phyloP scores from a whole-genome alignment of 352 stramenopile species.

The Salisapilia sapeloensis region DNA sequence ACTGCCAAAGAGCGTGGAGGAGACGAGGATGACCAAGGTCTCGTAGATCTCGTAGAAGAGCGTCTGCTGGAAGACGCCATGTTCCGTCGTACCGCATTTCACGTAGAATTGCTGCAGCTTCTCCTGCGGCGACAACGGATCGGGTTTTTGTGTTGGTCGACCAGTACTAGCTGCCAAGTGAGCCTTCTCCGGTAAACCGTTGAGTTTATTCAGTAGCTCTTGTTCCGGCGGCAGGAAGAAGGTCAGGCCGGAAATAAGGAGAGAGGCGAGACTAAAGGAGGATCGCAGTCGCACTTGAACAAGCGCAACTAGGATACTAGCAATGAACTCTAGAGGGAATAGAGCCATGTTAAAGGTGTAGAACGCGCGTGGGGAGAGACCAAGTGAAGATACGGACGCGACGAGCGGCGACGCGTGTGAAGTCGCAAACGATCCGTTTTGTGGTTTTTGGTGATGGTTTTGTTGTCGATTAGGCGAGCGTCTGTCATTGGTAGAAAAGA shows the following conservation, averaged over 20 bases:
- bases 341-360: constrained; percentile 40
- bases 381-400: too few species aligned
- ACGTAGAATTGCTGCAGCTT: constrained; percentile 65
- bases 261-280: constrained; percentile 32
- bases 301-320: constrained; percentile 43
- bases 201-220: constrained; percentile 50
- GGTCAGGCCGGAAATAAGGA: constrained; percentile 36
- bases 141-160: constrained; percentile 1
- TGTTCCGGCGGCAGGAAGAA: constrained; percentile 67
- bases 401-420: too few species aligned
- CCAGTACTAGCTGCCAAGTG: constrained; percentile 2
- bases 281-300: constrained; percentile 48
- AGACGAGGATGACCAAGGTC: constrained; percentile 55
- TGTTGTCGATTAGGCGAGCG: too few species aligned
- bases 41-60: constrained; percentile 75
- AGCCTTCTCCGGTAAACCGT: constrained; percentile 20
- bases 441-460: too few species aligned
- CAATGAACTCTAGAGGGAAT: constrained; percentile 61
- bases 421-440: too few species aligned
- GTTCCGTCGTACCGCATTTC: constrained; percentile 43
- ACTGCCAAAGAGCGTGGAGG: constrained; percentile 27
- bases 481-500: too few species aligned
- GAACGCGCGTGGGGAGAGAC: too few species aligned
- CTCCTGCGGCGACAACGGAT: constrained; percentile 32
- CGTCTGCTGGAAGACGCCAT: constrained; percentile 44